A percentile compares a stretch with the other conserved stretches of the same genome.
These are phyloP conservation scores for Saccharomycopsis guyanensis DNA, from an alignment of 805 yeast genomes.

Conservation along the genomic window DNA sequence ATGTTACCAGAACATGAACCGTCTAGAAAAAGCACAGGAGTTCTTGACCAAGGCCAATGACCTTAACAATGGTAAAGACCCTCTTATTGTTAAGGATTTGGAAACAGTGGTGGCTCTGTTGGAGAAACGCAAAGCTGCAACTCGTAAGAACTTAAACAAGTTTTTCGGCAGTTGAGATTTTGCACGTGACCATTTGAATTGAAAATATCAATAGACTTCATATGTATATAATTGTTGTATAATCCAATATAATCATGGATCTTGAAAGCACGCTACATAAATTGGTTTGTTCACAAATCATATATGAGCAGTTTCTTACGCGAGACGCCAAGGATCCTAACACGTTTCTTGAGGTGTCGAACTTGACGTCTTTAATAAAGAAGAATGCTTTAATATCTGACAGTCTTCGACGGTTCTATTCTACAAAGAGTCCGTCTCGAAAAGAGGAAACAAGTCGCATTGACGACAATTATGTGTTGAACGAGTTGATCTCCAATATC, in stretches of 20 bases:
- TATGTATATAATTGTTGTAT: neutral
- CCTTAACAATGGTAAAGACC: constrained; percentile 41
- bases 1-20: constrained; percentile 36
- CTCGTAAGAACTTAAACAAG: constrained; percentile 51
- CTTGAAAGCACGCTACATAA: constrained; percentile 19
- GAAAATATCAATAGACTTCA: neutral
- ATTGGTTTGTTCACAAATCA: constrained; percentile 18
- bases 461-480: constrained; percentile 18
- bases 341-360: constrained; percentile 6
- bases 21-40: constrained; percentile 41
- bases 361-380: constrained; percentile 7
- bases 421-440: neutral
- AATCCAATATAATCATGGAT: constrained; percentile 8
- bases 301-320: constrained; percentile 8
- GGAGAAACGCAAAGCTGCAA: constrained; percentile 38
- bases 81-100: constrained; percentile 38
- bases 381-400: constrained; percentile 5
- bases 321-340: neutral
- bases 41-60: constrained; percentile 38
- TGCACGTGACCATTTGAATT: neutral
- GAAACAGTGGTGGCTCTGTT: constrained; percentile 33
- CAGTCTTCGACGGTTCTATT: constrained; percentile 4
- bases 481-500: constrained; percentile 14
- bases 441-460: constrained; percentile 6
- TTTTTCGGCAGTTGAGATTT: constrained; percentile 37